These are phyloP conservation scores for Sisymbrium irio DNA, from an alignment of 345 rosid species.

Conservation along the genomic window DNA sequence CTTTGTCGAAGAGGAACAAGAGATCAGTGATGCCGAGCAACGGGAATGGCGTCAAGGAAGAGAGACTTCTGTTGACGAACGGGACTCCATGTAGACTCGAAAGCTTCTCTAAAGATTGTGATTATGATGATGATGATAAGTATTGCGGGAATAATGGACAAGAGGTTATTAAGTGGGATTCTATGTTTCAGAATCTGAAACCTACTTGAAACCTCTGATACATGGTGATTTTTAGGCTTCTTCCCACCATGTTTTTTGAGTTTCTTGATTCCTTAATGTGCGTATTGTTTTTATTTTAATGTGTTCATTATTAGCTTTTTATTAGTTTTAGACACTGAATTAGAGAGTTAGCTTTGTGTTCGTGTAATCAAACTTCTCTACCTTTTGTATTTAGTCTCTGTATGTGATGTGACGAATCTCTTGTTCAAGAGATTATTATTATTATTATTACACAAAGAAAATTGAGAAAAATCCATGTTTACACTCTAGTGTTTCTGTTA, in stretches of 20 bases:
- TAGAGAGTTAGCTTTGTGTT: too few species aligned
- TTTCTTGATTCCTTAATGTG: not conserved
- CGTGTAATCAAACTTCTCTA: too few species aligned
- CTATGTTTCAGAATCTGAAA: slow-evolving; percentile 89
- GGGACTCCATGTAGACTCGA: slow-evolving; percentile 50
- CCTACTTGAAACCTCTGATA: slow-evolving; percentile 56
- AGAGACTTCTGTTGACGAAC: slow-evolving; percentile 60
- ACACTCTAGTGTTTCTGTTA: not conserved
- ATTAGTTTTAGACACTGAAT: too few species aligned
- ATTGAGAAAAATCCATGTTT: too few species aligned
- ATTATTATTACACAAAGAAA: too few species aligned
- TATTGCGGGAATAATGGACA: slow-evolving; percentile 51
- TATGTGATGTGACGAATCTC: too few species aligned
- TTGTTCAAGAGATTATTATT: too few species aligned
- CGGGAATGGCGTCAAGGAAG: slow-evolving; percentile 31
- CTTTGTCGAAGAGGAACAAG: slow-evolving; percentile 70
- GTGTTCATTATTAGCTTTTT: too few species aligned
- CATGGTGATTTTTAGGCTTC: slow-evolving; percentile 36
- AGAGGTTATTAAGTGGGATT: slow-evolving; percentile 76
- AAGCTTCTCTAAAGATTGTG: slow-evolving; percentile 45
- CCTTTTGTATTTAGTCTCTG: too few species aligned
- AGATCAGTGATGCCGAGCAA: slow-evolving; percentile 37
- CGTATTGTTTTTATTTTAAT: too few species aligned
- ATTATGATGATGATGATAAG: slow-evolving; percentile 38
- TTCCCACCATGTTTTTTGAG: slow-evolving; percentile 37